Base-by-base conservation (phyloP, 148 eudicot genomes). In the Chenopodium formosanum region DNA sequence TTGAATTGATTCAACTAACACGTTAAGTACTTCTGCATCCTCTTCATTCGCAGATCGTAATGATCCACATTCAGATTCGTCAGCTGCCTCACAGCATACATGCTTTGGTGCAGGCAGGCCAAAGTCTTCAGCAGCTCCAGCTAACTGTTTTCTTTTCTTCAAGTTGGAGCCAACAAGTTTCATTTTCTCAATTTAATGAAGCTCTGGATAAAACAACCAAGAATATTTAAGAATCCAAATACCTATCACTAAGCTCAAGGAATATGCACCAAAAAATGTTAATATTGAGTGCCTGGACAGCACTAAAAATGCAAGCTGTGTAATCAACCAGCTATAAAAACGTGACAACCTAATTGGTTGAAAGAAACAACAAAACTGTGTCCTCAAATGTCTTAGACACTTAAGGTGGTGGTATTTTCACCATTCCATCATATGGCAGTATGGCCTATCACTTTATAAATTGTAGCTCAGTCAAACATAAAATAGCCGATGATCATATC, bases 31-130 rank as follows among this genome's bases (percentile, higher is more conserved):
- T 50, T 66, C 72, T 53, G 10, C 82, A 60, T 74, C 70, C 20
- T 67, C 84, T 7, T 34, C 67, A 52, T 60, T 53, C 47, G 67
- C 17, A 46, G 78, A 37, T 14, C n/a, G 60, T 31, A 65, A 74
- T 17, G 74, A 68, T 60, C 40, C 80, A 19, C 16, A 27, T 58
- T 74, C 73, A 31, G 79, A 69, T 47, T 27, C 37, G 22, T 62
- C 66, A 34, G 67, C 27, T 25, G 76, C 44, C 32, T 82, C 77
- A 44, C 27, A 75, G 52, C 85, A 85, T 74, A 78, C 74, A 70
- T 85, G 85, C 65, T 82, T 85, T 25, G 82, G 71, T 6, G 73
- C 58, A 76, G 84, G 87, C 12, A 67, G 79, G 74, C 65, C 78
- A 6, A 63, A 74, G 25, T 82, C 82, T 60, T 79, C 81, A 70